Conservation (phyloP, 768 basidiomycete genomes). For the Rhizopogon rudus region DNA sequence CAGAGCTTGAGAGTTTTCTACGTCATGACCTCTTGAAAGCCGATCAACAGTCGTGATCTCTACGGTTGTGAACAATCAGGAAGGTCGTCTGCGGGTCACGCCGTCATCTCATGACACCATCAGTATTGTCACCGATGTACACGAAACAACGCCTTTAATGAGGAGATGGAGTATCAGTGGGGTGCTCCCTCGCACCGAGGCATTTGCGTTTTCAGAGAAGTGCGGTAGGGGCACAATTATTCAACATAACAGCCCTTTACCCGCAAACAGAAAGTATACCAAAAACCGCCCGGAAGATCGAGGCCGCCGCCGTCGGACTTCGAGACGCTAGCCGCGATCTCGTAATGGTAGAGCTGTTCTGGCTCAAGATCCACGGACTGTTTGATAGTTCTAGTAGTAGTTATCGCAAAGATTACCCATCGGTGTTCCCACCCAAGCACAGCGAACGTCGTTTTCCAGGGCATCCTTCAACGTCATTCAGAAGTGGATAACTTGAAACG, state of each 20-base stretch:
- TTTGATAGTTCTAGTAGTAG: too few species aligned
- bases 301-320: neutral
- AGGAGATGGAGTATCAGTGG: too few species aligned
- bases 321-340: constrained; percentile 10
- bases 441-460: constrained; percentile 11
- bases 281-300: too few species aligned
- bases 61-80: neutral
- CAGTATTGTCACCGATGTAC: too few species aligned
- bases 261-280: too few species aligned
- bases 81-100: constrained; percentile 7
- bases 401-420: neutral
- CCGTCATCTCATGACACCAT: constrained; percentile 8
- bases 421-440: constrained; percentile 10
- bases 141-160: too few species aligned
- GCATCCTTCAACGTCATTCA: constrained; percentile 1
- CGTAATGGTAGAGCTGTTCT: constrained; percentile 14
- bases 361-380: constrained; percentile 5
- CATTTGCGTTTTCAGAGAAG: too few species aligned
- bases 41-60: neutral
- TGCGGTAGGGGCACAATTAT: too few species aligned
- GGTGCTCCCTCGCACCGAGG: too few species aligned
- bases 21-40: constrained; percentile 5
- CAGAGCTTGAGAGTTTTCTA: neutral
- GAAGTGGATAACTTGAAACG: constrained; percentile 11
- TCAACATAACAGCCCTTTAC: too few species aligned